phyloP scores from a whole-genome alignment of 371 early-diverging fungal species.

The Mucor saturninus region DNA sequence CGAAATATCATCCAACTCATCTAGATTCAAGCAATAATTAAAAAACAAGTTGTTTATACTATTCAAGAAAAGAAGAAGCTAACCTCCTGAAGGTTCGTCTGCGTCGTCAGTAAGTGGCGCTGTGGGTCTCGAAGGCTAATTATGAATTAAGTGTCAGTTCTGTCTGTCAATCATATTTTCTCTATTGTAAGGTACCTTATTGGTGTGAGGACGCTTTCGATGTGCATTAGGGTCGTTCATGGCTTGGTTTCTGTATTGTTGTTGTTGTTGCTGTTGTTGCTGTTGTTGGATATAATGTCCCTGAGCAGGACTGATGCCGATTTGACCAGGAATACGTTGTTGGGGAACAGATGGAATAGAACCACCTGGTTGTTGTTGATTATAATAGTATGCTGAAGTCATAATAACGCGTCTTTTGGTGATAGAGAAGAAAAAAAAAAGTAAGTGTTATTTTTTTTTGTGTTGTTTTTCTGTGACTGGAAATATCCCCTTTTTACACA shows the following conservation, averaged over 20 bases:
- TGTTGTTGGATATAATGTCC: slow-evolving; percentile 31
- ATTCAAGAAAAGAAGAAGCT: neutral
- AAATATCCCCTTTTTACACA: neutral
- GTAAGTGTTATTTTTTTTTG: slow-evolving; percentile 1
- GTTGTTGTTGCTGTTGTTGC: slow-evolving; percentile 32
- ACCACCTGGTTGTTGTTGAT: slow-evolving; percentile 24
- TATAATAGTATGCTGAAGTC: slow-evolving; percentile 40
- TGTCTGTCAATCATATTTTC: neutral
- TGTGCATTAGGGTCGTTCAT: slow-evolving; percentile 18
- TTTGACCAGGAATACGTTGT: slow-evolving; percentile 23
- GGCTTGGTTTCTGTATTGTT: slow-evolving; percentile 26
- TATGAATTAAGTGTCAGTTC: neutral
- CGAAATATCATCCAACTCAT: slow-evolving; percentile 74
- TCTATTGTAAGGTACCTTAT: neutral
- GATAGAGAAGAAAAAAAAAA: neutral
- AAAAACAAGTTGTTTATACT: neutral
- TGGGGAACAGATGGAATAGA: slow-evolving; percentile 9
- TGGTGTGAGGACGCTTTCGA: slow-evolving; percentile 30
- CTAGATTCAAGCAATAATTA: slow-evolving; percentile 33
- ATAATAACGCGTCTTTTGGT: slow-evolving; percentile 8
- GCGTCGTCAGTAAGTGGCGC: slow-evolving; percentile 27
- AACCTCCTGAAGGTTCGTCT: slow-evolving; percentile 39
- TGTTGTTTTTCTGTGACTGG: slow-evolving; percentile 7
- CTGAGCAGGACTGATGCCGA: slow-evolving; percentile 21
- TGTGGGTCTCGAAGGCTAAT: slow-evolving; percentile 20